Percentiles rank a stretch among this genome's conserved stretches.
Conservation (phyloP, 2,329 filamentous ascomycete species). For the Coniella vitis region DNA sequence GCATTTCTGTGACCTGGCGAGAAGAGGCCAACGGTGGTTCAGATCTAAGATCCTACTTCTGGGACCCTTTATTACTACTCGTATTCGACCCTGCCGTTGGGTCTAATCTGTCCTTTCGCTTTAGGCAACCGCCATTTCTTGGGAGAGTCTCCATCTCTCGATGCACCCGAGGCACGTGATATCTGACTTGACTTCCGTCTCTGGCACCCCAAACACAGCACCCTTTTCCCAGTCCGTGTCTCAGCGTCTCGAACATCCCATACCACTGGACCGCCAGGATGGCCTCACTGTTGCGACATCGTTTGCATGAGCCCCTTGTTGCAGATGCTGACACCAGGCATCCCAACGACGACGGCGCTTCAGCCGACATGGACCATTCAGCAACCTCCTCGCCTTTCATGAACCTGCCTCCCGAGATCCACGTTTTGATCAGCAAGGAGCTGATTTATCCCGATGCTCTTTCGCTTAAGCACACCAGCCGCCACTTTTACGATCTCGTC, state of each 20-base stretch:
- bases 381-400: constrained; percentile 29
- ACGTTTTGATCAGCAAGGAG: constrained; percentile 51
- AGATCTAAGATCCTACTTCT: too few relatives aligned
- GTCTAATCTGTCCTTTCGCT: constrained; percentile 3
- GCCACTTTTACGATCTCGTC: constrained; percentile 57
- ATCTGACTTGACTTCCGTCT: not conserved
- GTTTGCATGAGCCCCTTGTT: not conserved
- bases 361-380: not conserved
- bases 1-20: too few relatives aligned
- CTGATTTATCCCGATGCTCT: constrained; percentile 66
- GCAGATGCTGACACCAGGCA: not conserved
- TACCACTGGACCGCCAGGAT: not conserved
- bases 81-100: not conserved
- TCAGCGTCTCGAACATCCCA: too few relatives aligned
- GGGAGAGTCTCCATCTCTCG: not conserved
- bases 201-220: too few relatives aligned
- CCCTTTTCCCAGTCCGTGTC: too few relatives aligned
- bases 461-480: constrained; percentile 59
- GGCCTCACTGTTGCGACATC: not conserved
- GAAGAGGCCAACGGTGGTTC: too few relatives aligned
- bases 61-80: too few relatives aligned
- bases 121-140: constrained; percentile 8
- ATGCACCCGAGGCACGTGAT: not conserved
- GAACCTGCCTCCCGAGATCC: constrained; percentile 59
- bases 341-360: not conserved